phyloP scores from a whole-genome alignment of 208 protist genomes.

The Vickermania spadyakhi region DNA sequence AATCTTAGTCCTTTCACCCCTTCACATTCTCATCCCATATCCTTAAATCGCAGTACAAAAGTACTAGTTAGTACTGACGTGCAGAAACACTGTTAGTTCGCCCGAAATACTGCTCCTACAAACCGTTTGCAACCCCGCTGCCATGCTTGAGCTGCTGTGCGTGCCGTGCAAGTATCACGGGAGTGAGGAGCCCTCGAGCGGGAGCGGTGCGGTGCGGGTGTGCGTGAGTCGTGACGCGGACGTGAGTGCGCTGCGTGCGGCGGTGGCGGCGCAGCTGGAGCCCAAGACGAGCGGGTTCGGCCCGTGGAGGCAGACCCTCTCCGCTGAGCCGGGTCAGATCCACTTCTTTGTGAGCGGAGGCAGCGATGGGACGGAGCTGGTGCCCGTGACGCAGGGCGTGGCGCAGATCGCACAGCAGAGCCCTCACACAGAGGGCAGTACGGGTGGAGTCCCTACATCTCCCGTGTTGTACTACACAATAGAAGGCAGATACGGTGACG shows the following conservation, averaged over 20 bases:
- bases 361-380: background rate
- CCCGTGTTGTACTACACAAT: background rate
- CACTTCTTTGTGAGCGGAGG: background rate
- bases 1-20: no score
- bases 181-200: background rate
- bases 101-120: no score
- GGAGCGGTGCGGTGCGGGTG: background rate
- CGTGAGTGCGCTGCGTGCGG: background rate
- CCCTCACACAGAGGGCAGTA: no score
- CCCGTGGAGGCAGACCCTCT: background rate
- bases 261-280: background rate
- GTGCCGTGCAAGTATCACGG: background rate
- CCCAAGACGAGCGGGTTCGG: background rate
- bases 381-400: background rate
- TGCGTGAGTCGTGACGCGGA: background rate
- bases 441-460: background rate
- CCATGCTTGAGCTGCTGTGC: no score
- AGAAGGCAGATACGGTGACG: background rate
- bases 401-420: background rate
- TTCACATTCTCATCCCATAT: no score
- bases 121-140: no score
- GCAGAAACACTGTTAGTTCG: no score
- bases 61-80: no score
- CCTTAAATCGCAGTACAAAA: no score
- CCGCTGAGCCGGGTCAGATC: background rate